Percentiles rank a stretch among this genome's conserved stretches.
Conservation (phyloP, 2,329 filamentous ascomycete genomes). For the Phaeoacremonium minimum region DNA sequence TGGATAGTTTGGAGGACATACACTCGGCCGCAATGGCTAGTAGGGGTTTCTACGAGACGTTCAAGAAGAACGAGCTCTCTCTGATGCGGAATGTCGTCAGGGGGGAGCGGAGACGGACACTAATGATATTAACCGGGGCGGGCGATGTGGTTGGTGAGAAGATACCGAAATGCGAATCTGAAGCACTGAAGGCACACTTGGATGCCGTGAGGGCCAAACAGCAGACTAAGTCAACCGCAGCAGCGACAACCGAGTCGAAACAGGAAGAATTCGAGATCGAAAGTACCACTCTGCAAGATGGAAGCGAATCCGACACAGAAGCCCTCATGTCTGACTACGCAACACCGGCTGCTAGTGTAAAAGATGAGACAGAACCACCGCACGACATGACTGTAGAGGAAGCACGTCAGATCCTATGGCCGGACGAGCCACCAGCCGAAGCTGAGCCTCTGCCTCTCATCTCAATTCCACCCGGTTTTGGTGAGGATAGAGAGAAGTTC, state of each 20-base stretch:
- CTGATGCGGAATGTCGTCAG: slow-evolving; percentile 23
- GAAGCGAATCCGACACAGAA: background rate
- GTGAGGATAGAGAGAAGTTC: slow-evolving; percentile 5
- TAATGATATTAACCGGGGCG: slow-evolving; percentile 2
- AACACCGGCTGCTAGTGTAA: slow-evolving; percentile 7
- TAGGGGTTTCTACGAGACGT: slow-evolving; percentile 37
- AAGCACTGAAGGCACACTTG: background rate
- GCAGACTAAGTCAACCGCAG: background rate
- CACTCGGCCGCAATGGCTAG: slow-evolving; percentile 35
- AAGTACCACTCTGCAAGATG: too few relatives aligned
- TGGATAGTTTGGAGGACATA: slow-evolving; percentile 36
- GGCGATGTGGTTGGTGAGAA: background rate
- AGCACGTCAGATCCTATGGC: slow-evolving; percentile 33
- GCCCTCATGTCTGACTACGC: slow-evolving; percentile 2
- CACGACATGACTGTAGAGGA: slow-evolving; percentile 34
- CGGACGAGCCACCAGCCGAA: slow-evolving; percentile 14
- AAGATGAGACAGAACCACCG: slow-evolving; percentile 10
- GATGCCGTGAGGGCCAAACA: background rate
- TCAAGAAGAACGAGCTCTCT: slow-evolving; percentile 36
- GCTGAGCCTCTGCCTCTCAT: background rate
- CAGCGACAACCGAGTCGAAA: too few relatives aligned
- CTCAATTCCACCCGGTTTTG: background rate
- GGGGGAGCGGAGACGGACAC: slow-evolving; percentile 8
- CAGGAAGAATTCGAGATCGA: background rate
- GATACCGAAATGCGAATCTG: background rate